phyloP scores from a whole-genome alignment of 805 yeast genomes.

The Pichia rugopelliculosa region DNA sequence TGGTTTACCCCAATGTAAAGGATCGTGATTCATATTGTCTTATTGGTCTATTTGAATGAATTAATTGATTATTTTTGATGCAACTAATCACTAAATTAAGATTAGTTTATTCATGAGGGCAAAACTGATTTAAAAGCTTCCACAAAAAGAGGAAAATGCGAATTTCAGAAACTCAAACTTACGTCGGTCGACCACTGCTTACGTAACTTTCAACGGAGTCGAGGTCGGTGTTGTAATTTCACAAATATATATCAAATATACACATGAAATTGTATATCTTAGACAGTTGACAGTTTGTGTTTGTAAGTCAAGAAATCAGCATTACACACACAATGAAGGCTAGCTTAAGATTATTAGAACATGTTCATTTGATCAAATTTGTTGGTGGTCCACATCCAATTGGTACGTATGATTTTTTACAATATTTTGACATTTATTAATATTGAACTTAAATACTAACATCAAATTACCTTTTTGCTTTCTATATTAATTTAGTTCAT shows the following conservation, averaged over 20 bases:
- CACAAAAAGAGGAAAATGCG: neutral
- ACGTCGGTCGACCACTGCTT: neutral
- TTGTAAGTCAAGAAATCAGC: neutral
- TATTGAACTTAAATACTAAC: neutral
- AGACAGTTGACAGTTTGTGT: no score
- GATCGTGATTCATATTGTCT: conserved; percentile 82
- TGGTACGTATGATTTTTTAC: conserved; percentile 32
- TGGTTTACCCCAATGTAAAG: conserved; percentile 94
- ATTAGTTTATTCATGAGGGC: neutral
- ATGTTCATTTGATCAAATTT: conserved; percentile 74
- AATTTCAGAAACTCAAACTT: neutral
- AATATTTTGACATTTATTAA: neutral
- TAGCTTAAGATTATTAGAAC: conserved; percentile 23
- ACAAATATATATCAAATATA: no score
- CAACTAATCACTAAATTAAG: neutral
- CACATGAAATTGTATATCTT: no score
- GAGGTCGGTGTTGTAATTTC: neutral
- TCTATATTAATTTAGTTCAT: conserved; percentile 12
- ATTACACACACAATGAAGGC: conserved; percentile 26
- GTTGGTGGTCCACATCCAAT: conserved; percentile 70
- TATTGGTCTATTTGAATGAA: neutral
- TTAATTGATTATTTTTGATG: neutral
- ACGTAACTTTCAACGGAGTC: neutral
- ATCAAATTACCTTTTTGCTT: neutral
- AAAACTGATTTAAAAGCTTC: neutral